phyloP scores from a whole-genome alignment of 1,284 basidiomycete genomes.

The Sparassis latifolia region DNA sequence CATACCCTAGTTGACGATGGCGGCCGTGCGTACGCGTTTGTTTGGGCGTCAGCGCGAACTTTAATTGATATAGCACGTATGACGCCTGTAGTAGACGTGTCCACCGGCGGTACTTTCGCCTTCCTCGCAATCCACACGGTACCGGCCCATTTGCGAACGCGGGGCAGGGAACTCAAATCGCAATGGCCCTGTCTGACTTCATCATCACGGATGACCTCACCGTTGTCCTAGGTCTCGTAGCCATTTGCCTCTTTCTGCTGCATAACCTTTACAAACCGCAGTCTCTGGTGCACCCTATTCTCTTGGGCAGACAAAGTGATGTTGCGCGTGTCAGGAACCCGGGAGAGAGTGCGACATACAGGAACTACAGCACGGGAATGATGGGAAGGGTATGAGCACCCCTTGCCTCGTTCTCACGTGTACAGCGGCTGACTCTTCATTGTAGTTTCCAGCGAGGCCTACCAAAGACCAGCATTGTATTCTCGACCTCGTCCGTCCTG shows the following conservation, averaged over 20 bases:
- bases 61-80: no score
- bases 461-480: constrained; percentile 64
- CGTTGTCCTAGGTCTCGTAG: constrained; percentile 64
- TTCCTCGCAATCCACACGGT: no score
- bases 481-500: constrained; percentile 56
- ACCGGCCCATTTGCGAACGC: no score
- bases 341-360: constrained; percentile 71
- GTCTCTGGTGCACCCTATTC: constrained; percentile 75
- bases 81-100: no score
- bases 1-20: no score
- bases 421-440: constrained; percentile 1
- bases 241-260: constrained; percentile 66
- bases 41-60: no score
- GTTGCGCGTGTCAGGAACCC: constrained; percentile 70
- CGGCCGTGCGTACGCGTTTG: no score
- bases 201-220: constrained; percentile 72
- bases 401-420: background rate
- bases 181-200: constrained; percentile 43
- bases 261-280: constrained; percentile 73
- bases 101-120: no score
- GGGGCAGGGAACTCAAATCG: background rate
- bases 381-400: constrained; percentile 56
- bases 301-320: constrained; percentile 78
- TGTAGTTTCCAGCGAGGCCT: constrained; percentile 65
- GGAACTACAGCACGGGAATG: constrained; percentile 76